Conservation (phyloP, 1,139 yeast genomes). For the Candida tetrigidarum region DNA sequence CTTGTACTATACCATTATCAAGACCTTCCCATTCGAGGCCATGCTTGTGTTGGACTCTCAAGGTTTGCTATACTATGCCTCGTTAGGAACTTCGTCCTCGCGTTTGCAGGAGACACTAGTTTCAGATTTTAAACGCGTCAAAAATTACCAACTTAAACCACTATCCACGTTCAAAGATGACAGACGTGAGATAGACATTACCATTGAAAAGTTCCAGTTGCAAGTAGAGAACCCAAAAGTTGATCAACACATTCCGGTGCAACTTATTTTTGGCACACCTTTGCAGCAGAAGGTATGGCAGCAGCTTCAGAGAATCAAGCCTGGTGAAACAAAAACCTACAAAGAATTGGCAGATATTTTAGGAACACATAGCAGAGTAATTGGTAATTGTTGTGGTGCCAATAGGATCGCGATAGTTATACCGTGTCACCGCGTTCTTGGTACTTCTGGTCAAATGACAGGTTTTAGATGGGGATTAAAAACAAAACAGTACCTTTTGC, state of each 20-base stretch:
- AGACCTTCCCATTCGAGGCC: slow-evolving; percentile 14
- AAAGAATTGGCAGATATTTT: slow-evolving; percentile 21
- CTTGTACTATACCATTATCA: slow-evolving; percentile 17
- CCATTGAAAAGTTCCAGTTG: slow-evolving; percentile 18
- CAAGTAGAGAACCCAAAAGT: slow-evolving; percentile 20
- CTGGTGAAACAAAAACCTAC: slow-evolving; percentile 22
- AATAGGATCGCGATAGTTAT: slow-evolving; percentile 27
- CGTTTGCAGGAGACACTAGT: slow-evolving; percentile 16
- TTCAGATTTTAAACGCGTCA: slow-evolving; percentile 20
- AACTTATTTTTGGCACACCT: slow-evolving; percentile 27
- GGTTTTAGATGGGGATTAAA: slow-evolving; percentile 29
- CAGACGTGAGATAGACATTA: slow-evolving; percentile 13
- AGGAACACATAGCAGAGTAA: slow-evolving; percentile 24
- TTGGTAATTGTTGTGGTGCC: slow-evolving; percentile 30
- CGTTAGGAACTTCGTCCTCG: slow-evolving; percentile 21
- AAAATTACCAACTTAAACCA: slow-evolving; percentile 15
- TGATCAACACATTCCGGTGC: slow-evolving; percentile 13
- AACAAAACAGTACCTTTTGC: slow-evolving; percentile 20
- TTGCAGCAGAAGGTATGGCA: slow-evolving; percentile 29
- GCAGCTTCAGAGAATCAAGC: slow-evolving; percentile 19
- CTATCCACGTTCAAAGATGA: slow-evolving; percentile 13
- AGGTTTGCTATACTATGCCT: slow-evolving; percentile 26
- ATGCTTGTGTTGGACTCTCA: slow-evolving; percentile 22
- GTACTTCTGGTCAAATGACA: slow-evolving; percentile 21
- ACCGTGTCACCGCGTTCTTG: slow-evolving; percentile 31